A percentile compares a stretch with the other conserved stretches of the same genome.
These are phyloP conservation scores for Spergularia azorica DNA, from an alignment of 179 eudicot genomes.

Conservation along the genomic window DNA sequence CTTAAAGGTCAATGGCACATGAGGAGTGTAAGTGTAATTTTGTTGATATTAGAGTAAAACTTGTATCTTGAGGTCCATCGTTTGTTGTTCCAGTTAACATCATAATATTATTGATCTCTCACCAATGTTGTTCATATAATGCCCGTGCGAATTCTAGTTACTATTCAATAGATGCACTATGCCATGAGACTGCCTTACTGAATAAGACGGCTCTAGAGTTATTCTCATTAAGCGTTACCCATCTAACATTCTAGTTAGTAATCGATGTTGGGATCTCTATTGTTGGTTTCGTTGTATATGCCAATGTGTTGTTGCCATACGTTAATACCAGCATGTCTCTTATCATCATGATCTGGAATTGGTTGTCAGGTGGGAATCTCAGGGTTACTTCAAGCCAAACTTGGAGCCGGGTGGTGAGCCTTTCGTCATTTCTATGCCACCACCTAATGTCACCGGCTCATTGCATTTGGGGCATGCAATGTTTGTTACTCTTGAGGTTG, in stretches of 20 bases:
- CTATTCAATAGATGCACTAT: not conserved
- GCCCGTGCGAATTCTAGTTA: not conserved
- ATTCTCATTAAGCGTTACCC: not conserved
- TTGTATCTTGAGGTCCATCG: not conserved
- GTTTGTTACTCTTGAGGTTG: conserved; percentile 99
- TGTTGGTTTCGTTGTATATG: not conserved
- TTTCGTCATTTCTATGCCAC: conserved; percentile 94
- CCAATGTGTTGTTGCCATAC: not conserved
- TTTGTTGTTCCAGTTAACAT: not conserved
- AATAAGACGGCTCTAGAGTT: not conserved
- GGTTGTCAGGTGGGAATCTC: conserved; percentile 93
- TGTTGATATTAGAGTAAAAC: not conserved
- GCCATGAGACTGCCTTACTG: not conserved
- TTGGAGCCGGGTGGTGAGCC: conserved; percentile 79
- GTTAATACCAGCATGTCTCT: not conserved
- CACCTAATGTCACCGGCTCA: conserved; percentile 98
- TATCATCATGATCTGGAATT: conserved; percentile 22
- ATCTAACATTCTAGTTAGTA: not conserved
- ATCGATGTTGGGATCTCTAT: conserved; percentile 9
- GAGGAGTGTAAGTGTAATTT: not conserved
- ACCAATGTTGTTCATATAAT: not conserved
- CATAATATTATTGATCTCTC: not conserved
- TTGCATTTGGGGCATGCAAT: conserved; percentile 99
- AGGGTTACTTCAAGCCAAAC: conserved; percentile 91
- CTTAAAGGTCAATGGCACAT: too few species aligned